Conservation (phyloP, 2,329 filamentous ascomycete species). For the Ophiostoma himal-ulmi region DNA sequence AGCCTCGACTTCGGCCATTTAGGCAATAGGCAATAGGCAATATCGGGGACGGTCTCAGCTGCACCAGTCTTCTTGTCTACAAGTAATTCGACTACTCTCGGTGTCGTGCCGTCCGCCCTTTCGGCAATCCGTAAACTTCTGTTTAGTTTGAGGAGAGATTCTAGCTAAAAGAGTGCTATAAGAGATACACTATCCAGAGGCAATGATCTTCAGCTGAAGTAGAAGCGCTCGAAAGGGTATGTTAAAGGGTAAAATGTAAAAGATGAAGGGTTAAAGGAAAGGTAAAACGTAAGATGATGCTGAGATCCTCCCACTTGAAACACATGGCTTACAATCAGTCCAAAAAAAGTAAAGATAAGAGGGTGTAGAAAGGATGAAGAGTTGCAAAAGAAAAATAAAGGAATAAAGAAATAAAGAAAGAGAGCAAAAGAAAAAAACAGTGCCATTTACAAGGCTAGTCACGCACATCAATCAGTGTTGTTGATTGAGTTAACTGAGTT, state of each 20-base stretch:
- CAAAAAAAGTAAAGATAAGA: not conserved
- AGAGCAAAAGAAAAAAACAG: not conserved
- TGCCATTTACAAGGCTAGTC: not conserved
- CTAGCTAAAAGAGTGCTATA: not conserved
- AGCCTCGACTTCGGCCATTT: not conserved
- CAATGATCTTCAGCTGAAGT: not conserved
- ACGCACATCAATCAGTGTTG: not conserved
- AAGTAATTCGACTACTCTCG: not conserved
- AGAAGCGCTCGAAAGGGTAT: not conserved
- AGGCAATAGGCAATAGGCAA: not conserved
- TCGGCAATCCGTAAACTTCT: not conserved
- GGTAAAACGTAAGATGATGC: not conserved
- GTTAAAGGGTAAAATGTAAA: not conserved
- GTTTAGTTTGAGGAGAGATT: not conserved
- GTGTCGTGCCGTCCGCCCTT: not conserved
- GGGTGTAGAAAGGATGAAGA: not conserved
- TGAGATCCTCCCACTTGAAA: constrained; percentile 6
- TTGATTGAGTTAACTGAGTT: not conserved
- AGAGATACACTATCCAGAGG: not conserved
- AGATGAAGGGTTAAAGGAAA: not conserved
- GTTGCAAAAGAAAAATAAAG: not conserved
- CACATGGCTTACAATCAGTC: constrained; percentile 1
- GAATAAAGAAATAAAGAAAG: too few relatives aligned
- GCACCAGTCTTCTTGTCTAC: not conserved
- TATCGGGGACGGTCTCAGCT: not conserved